Conservation (phyloP, 2,329 filamentous ascomycete genomes). For the Apiospora kogelbergensis region DNA sequence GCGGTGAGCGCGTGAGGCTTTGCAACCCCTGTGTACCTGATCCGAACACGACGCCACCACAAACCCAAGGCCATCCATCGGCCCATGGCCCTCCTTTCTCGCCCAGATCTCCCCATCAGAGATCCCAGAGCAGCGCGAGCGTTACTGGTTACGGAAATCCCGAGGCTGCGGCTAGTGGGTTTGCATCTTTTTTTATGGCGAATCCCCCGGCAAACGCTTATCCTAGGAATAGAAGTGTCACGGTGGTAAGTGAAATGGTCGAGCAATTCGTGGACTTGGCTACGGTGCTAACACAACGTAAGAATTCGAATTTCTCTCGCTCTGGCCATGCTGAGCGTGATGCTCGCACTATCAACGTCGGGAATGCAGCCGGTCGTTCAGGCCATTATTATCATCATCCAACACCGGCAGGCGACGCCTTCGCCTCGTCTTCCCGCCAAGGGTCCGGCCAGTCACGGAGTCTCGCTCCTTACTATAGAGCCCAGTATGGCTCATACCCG, state of each 20-base stretch:
- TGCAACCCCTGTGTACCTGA: constrained; percentile 65
- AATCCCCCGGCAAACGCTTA: constrained; percentile 35
- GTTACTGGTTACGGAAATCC: constrained; percentile 30
- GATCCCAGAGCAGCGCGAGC: constrained; percentile 46
- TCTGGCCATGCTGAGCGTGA: neutral
- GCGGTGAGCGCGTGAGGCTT: constrained; percentile 58
- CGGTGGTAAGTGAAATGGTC: constrained; percentile 42
- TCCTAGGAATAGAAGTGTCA: constrained; percentile 46
- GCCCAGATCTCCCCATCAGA: constrained; percentile 39
- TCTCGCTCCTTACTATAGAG: neutral
- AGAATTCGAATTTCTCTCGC: constrained; percentile 4
- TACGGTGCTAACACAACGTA: neutral
- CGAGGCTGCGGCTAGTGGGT: constrained; percentile 5
- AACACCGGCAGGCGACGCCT: neutral
- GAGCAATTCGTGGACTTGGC: neutral
- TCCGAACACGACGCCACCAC: constrained; percentile 58
- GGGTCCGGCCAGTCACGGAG: neutral
- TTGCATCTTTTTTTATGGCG: neutral
- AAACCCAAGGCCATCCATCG: constrained; percentile 37
- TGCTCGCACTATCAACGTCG: neutral
- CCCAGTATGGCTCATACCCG: constrained; percentile 21
- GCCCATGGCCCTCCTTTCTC: constrained; percentile 24
- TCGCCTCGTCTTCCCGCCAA: neutral
- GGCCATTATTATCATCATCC: neutral
- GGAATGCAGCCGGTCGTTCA: neutral